Evolutionary conservation across 2,329 filamentous ascomycete genomes (phyloP).

Genomic region (Sordariomycetes sp.): DNA sequence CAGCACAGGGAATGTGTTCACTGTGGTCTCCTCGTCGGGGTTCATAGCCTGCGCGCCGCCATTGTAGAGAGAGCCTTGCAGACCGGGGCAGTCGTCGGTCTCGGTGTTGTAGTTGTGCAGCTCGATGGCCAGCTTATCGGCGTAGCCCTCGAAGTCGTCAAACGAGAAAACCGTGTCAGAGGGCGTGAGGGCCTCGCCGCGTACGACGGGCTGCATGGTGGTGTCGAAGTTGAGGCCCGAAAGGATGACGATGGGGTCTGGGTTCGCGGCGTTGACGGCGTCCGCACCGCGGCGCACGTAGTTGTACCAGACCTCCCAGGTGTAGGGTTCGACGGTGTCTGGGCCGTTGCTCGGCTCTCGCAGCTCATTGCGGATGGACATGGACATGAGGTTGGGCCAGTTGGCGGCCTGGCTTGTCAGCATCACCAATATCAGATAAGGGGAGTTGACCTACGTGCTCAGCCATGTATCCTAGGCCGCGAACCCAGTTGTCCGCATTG

Average conservation of each 20-base stretch:
- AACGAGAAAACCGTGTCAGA: conserved; percentile 32
- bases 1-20: conserved; percentile 28
- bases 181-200: conserved; percentile 36
- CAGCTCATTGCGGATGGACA: conserved; percentile 45
- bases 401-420: conserved; percentile 23
- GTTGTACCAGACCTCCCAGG: conserved; percentile 47
- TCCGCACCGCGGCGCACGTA: conserved; percentile 37
- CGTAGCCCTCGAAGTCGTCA: conserved; percentile 37
- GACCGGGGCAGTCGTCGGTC: conserved; percentile 34
- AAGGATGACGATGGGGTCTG: conserved; percentile 45
- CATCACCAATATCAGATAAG: not conserved
- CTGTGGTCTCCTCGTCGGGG: conserved; percentile 18
- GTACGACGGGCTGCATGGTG: conserved; percentile 39
- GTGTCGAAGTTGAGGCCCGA: conserved; percentile 51
- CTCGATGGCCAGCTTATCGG: conserved; percentile 48
- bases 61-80: conserved; percentile 35
- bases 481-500: conserved; percentile 47
- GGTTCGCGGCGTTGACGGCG: conserved; percentile 41
- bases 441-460: conserved; percentile 32
- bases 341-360: conserved; percentile 30
- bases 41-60: conserved; percentile 45
- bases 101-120: conserved; percentile 51
- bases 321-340: conserved; percentile 29
- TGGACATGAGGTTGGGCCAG: conserved; percentile 38
- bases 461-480: conserved; percentile 52